Conservation (phyloP, 495 filamentous ascomycete species). For the Cercophora newfieldiana region DNA sequence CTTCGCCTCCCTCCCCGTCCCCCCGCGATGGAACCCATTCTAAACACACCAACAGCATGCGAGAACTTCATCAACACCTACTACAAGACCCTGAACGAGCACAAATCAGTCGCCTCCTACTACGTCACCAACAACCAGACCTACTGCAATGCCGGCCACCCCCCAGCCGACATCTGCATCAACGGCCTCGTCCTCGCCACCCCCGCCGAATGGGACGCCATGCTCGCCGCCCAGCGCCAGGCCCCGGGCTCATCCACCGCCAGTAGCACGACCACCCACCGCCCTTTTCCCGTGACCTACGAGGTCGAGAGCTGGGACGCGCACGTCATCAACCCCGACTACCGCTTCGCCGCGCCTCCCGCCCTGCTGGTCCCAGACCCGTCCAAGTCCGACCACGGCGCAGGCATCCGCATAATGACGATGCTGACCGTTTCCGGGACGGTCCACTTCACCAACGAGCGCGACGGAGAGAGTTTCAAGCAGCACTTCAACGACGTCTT, state of each 20-base stretch:
- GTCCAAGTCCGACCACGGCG: not conserved
- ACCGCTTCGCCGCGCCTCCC: slow-evolving; percentile 42
- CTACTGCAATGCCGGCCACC: slow-evolving; percentile 33
- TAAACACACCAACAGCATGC: slow-evolving; percentile 34
- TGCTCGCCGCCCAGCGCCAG: slow-evolving; percentile 40
- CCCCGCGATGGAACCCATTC: not conserved
- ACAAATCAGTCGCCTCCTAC: slow-evolving; percentile 32
- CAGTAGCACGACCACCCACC: not conserved
- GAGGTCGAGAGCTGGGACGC: slow-evolving; percentile 69
- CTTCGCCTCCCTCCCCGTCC: not conserved
- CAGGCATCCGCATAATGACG: slow-evolving; percentile 64
- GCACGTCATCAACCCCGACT: slow-evolving; percentile 71
- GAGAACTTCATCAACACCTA: slow-evolving; percentile 43
- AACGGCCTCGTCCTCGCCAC: slow-evolving; percentile 42
- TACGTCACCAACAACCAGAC: slow-evolving; percentile 41
- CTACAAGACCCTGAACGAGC: slow-evolving; percentile 41
- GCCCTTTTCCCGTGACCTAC: slow-evolving; percentile 46
- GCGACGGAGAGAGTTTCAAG: slow-evolving; percentile 53
- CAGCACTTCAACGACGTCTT: slow-evolving; percentile 74
- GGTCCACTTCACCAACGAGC: slow-evolving; percentile 39
- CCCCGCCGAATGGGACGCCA: slow-evolving; percentile 39
- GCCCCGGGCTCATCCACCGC: slow-evolving; percentile 10
- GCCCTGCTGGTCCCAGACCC: slow-evolving; percentile 24
- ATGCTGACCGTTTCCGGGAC: slow-evolving; percentile 65
- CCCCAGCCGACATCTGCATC: slow-evolving; percentile 46